Evolutionary conservation across 1,284 basidiomycete species (phyloP).

Genomic region (Anthracocystis panici-leucophaei): DNA sequence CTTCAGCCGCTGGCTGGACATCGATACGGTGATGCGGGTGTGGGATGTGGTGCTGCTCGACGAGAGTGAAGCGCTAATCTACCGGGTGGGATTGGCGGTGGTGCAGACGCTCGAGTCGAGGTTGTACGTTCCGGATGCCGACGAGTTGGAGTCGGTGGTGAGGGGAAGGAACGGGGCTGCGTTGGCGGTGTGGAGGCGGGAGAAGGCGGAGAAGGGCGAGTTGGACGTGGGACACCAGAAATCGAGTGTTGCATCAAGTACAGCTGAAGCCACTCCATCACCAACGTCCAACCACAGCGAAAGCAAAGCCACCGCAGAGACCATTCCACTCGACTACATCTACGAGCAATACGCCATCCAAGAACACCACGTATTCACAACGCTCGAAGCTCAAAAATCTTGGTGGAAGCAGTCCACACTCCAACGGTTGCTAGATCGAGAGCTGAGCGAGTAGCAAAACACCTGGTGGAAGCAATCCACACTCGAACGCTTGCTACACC

Average conservation of each 20-base stretch:
- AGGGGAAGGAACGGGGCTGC: constrained; percentile 58
- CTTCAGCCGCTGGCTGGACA: constrained; percentile 57
- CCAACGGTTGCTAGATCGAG: constrained; percentile 60
- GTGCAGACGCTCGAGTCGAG: constrained; percentile 59
- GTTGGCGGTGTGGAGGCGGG: constrained; percentile 57
- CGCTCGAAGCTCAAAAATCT: constrained; percentile 54
- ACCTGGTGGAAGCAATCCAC: constrained; percentile 62
- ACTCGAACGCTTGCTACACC: constrained; percentile 57
- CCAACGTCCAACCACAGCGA: not conserved
- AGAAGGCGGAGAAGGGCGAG: constrained; percentile 33
- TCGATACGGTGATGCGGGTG: constrained; percentile 59
- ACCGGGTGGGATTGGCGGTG: constrained; percentile 59
- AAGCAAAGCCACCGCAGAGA: constrained; percentile 1
- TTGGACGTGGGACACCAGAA: constrained; percentile 5
- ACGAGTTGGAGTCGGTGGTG: constrained; percentile 54
- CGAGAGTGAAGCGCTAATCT: constrained; percentile 58
- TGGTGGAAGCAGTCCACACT: constrained; percentile 66
- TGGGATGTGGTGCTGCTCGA: constrained; percentile 66
- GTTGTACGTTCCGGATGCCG: constrained; percentile 59
- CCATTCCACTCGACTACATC: constrained; percentile 56
- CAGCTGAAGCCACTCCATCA: not conserved
- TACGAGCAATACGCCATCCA: constrained; percentile 65
- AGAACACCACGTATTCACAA: constrained; percentile 55
- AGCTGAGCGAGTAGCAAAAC: constrained; percentile 21
- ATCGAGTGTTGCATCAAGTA: not conserved